phyloP scores from a whole-genome alignment of 352 stramenopile species.

The Aphanomyces stellatus region DNA sequence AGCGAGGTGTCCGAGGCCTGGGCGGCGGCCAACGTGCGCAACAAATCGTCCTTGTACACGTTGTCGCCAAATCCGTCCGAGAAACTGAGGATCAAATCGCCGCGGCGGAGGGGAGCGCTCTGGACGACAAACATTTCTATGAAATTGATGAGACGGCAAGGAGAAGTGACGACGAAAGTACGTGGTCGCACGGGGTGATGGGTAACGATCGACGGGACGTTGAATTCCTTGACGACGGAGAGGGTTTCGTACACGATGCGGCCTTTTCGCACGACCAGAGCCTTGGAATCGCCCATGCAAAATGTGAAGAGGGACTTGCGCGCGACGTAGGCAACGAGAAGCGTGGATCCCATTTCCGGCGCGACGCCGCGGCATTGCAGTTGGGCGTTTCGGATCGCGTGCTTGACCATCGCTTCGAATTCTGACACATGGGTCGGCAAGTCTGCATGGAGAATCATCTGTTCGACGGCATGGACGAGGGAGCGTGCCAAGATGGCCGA shows the following conservation, averaged over 20 bases:
- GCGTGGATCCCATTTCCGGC: constrained; percentile 52
- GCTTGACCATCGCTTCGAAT: constrained; percentile 45
- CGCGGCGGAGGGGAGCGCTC: constrained; percentile 40
- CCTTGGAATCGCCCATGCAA: constrained; percentile 72
- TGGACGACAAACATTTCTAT: constrained; percentile 45
- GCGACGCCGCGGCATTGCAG: constrained; percentile 51
- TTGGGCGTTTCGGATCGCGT: constrained; percentile 45
- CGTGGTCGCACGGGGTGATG: constrained; percentile 20
- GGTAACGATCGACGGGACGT: constrained; percentile 70
- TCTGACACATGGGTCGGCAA: constrained; percentile 26
- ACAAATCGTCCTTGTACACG: constrained; percentile 69
- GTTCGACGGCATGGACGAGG: constrained; percentile 42
- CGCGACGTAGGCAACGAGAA: constrained; percentile 67
- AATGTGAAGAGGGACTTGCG: constrained; percentile 54
- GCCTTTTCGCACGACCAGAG: constrained; percentile 41
- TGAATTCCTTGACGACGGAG: constrained; percentile 65
- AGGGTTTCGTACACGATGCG: constrained; percentile 55
- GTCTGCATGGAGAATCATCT: constrained; percentile 46
- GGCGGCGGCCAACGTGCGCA: constrained; percentile 17
- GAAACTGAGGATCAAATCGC: constrained; percentile 62
- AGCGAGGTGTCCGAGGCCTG: constrained; percentile 3
- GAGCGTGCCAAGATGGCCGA: constrained; percentile 47
- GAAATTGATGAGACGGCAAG: constrained; percentile 32
- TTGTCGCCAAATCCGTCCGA: constrained; percentile 74
- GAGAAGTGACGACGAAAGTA: constrained; percentile 30